phyloP scores from a whole-genome alignment of 805 yeast genomes.

The Metahyphopichia silvanorum region DNA sequence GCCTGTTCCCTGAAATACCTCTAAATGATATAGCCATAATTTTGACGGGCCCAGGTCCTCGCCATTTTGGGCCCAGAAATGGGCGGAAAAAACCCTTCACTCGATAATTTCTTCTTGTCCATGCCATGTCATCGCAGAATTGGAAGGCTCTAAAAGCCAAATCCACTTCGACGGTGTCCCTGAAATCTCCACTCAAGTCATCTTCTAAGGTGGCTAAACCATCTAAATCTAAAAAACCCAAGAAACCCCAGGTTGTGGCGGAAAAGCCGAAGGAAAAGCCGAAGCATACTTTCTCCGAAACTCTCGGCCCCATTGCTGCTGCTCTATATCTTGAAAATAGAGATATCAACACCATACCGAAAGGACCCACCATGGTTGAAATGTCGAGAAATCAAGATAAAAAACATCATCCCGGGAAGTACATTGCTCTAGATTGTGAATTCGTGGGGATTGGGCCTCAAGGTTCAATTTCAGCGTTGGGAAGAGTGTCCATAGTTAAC shows the following conservation, averaged over 20 bases:
- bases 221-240: neutral
- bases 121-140: slow-evolving; percentile 6
- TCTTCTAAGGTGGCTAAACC: neutral
- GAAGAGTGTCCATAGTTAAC: slow-evolving; percentile 85
- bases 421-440: slow-evolving; percentile 85
- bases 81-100: too few species aligned
- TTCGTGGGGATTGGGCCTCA: slow-evolving; percentile 87
- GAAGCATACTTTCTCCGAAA: neutral
- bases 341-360: too few species aligned
- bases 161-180: too few species aligned
- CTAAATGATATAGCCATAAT: too few species aligned
- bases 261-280: neutral
- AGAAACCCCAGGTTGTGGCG: neutral
- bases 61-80: too few species aligned
- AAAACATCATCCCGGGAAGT: slow-evolving; percentile 55
- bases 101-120: too few species aligned
- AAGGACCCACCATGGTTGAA: too few species aligned
- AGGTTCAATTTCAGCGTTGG: slow-evolving; percentile 69
- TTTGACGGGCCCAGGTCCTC: too few species aligned
- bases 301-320: slow-evolving; percentile 12
- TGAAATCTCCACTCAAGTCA: too few species aligned
- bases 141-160: slow-evolving; percentile 6
- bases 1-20: too few species aligned
- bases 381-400: too few species aligned
- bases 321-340: slow-evolving; percentile 24